Conservation (phyloP, 164 flowering plant genomes). For the Piper longum region DNA sequence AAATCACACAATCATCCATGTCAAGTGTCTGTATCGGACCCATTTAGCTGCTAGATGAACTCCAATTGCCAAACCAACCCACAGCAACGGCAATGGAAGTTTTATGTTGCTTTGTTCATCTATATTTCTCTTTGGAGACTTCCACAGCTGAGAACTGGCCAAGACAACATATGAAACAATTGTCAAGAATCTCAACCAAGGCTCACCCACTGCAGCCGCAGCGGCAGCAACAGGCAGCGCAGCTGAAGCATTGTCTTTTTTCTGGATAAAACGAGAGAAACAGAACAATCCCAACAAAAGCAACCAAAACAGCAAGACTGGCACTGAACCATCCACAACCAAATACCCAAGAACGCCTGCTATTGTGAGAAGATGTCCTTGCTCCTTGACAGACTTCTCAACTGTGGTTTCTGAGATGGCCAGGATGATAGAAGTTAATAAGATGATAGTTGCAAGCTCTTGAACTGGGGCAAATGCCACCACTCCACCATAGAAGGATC, state of each 20-base stretch:
- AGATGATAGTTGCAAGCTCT: constrained; percentile 45
- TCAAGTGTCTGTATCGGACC: constrained; percentile 79
- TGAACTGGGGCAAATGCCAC: constrained; percentile 63
- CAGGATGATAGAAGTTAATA: constrained; percentile 49
- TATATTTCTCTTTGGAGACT: constrained; percentile 15
- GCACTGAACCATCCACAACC: constrained; percentile 43
- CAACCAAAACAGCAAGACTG: constrained; percentile 66
- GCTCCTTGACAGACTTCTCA: constrained; percentile 44
- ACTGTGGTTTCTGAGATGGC: constrained; percentile 59
- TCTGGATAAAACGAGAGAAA: constrained; percentile 27
- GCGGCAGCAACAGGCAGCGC: constrained; percentile 70
- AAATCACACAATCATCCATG: constrained; percentile 68
- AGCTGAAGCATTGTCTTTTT: constrained; percentile 57
- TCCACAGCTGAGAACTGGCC: constrained; percentile 54
- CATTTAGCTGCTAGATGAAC: constrained; percentile 50
- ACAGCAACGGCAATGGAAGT: constrained; percentile 54
- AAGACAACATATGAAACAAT: constrained; percentile 39
- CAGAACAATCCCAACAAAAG: constrained; percentile 40
- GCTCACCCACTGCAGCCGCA: constrained; percentile 68
- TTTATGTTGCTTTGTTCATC: constrained; percentile 11
- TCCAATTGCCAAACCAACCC: constrained; percentile 62
- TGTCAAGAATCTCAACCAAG: constrained; percentile 56
- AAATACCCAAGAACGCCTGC: constrained; percentile 65
- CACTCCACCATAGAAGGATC: constrained; percentile 54
- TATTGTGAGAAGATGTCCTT: constrained; percentile 46